Percentiles rank a stretch among this genome's conserved stretches.
Evolutionary conservation across 345 rosid species (phyloP).

Genomic region (Psidium friedrichsthalianum): DNA sequence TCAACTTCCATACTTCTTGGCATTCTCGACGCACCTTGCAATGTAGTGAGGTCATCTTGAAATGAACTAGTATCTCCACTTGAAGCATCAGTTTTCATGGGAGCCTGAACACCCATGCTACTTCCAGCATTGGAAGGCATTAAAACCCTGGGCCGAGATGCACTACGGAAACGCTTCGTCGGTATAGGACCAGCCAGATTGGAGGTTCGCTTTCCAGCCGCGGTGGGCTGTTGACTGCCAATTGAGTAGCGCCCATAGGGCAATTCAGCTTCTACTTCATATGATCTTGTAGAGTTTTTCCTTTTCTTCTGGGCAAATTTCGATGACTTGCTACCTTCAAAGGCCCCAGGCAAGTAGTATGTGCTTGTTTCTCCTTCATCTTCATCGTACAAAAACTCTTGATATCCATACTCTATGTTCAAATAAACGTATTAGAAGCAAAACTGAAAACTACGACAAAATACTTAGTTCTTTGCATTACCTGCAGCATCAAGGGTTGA

Average conservation of each 20-base stretch:
- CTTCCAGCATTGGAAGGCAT: constrained; percentile 54
- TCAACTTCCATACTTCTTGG: constrained; percentile 82
- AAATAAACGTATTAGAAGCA: neutral
- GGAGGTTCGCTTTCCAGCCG: constrained; percentile 59
- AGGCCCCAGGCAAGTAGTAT: constrained; percentile 54
- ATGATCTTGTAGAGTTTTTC: constrained; percentile 45
- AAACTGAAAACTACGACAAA: neutral
- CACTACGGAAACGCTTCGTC: constrained; percentile 83
- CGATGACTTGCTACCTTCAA: constrained; percentile 44
- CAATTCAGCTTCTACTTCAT: constrained; percentile 51
- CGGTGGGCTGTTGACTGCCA: constrained; percentile 36
- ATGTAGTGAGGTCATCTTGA: constrained; percentile 88
- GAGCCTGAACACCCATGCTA: constrained; percentile 34
- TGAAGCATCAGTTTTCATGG: constrained; percentile 74
- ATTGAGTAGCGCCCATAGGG: constrained; percentile 33
- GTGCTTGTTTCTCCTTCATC: constrained; percentile 83
- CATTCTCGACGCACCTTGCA: constrained; percentile 60
- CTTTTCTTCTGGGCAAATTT: constrained; percentile 53
- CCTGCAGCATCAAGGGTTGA: constrained; percentile 69
- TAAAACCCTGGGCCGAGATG: constrained; percentile 65
- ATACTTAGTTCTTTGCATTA: constrained; percentile 12
- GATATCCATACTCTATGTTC: constrained; percentile 51
- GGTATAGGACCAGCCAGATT: constrained; percentile 65
- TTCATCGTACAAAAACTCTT: constrained; percentile 50
- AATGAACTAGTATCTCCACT: constrained; percentile 94